Conservation (phyloP, 139 green algal genomes). For the Spirogloea muscicola region DNA sequence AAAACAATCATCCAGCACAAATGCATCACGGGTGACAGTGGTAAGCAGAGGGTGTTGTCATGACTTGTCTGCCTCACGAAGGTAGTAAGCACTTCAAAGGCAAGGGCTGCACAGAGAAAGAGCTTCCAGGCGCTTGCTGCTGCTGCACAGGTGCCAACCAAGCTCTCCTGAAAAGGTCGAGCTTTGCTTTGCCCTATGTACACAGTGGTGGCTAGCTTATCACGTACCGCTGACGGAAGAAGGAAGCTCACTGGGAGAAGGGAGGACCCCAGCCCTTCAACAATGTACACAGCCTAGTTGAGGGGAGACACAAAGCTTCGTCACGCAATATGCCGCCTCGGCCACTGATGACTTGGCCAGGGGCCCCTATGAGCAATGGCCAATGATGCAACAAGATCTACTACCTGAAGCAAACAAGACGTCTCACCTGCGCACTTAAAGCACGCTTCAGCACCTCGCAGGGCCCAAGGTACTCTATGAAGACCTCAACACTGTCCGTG, state of each 20-base stretch:
- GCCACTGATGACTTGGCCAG: background rate
- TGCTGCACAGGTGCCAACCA: too few species aligned
- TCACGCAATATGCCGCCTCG: background rate
- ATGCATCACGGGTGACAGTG: too few species aligned
- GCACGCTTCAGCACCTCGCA: background rate
- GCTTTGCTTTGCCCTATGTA: too few species aligned
- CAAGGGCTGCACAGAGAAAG: too few species aligned
- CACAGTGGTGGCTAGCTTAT: too few species aligned
- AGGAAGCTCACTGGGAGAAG: background rate
- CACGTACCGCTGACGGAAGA: too few species aligned
- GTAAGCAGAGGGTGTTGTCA: too few species aligned
- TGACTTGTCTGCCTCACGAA: too few species aligned
- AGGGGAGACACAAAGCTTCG: background rate
- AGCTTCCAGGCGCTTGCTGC: too few species aligned
- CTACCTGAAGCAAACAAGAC: background rate
- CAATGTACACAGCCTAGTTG: constrained; percentile 23
- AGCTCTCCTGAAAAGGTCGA: too few species aligned
- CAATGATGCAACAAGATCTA: background rate
- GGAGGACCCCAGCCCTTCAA: constrained; percentile 19
- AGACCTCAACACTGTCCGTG: constrained; percentile 39
- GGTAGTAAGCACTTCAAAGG: too few species aligned
- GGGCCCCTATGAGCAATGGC: background rate
- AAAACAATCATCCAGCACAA: too few species aligned
- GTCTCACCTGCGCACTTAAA: background rate
- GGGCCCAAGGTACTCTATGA: constrained; percentile 6